phyloP scores from a whole-genome alignment of 2,329 filamentous ascomycete genomes.

The Microsporum audouinii region DNA sequence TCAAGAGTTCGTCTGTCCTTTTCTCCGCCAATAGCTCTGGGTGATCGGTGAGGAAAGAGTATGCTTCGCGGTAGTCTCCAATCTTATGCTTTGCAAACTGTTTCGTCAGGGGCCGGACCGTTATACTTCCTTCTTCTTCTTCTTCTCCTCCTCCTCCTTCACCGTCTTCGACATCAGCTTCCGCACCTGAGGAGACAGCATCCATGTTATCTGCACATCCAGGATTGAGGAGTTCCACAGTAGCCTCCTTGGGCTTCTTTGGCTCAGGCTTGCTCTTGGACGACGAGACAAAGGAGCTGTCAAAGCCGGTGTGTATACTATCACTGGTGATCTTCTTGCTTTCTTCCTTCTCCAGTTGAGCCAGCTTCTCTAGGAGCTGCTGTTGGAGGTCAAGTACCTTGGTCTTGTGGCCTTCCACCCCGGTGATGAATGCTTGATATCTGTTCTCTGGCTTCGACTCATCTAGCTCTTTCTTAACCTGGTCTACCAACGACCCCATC shows the following conservation, averaged over 20 bases:
- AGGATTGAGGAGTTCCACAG: conserved; percentile 68
- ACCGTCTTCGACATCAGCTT: conserved; percentile 45
- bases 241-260: conserved; percentile 32
- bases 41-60: conserved; percentile 68
- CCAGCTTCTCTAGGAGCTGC: conserved; percentile 62
- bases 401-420: conserved; percentile 61
- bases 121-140: conserved; percentile 57
- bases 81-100: conserved; percentile 68
- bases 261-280: conserved; percentile 26
- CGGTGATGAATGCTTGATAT: conserved; percentile 64
- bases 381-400: conserved; percentile 71
- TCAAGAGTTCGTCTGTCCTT: conserved; percentile 81
- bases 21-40: conserved; percentile 68
- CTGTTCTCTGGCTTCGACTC: conserved; percentile 58
- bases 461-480: conserved; percentile 77
- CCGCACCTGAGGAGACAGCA: conserved; percentile 45
- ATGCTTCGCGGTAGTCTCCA: conserved; percentile 59
- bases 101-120: conserved; percentile 66
- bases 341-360: conserved; percentile 73
- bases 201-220: conserved; percentile 25
- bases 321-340: conserved; percentile 88
- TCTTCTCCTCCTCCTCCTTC: conserved; percentile 51
- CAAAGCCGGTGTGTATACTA: conserved; percentile 75
- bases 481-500: conserved; percentile 92
- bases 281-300: conserved; percentile 71